phyloP scores from a whole-genome alignment of 352 stramenopile species.

The Phytophthora sojae region DNA sequence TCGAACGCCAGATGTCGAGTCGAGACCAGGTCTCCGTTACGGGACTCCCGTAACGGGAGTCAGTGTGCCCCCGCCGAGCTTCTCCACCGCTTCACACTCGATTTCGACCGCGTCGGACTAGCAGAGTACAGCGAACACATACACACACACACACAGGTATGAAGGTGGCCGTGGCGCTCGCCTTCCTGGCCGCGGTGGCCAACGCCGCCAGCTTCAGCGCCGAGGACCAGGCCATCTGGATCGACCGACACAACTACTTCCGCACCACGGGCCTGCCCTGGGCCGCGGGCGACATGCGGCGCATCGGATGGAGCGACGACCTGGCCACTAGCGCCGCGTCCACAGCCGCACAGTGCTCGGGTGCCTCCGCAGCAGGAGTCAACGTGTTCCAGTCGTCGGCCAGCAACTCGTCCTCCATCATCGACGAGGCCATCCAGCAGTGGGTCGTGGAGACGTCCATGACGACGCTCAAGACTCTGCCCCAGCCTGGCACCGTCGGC shows the following conservation, averaged over 20 bases:
- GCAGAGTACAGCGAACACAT: background rate
- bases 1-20: conserved; percentile 6
- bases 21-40: conserved; percentile 24
- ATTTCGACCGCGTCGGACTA: conserved; percentile 17
- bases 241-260: conserved; percentile 85
- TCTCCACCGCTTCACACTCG: conserved; percentile 20
- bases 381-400: conserved; percentile 58
- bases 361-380: conserved; percentile 42
- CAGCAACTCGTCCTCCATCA: conserved; percentile 31
- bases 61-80: conserved; percentile 16
- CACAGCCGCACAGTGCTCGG: conserved; percentile 50
- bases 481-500: conserved; percentile 48
- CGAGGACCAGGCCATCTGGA: conserved; percentile 67
- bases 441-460: conserved; percentile 70
- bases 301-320: conserved; percentile 65
- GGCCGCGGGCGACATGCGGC: conserved; percentile 69
- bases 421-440: conserved; percentile 64
- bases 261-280: conserved; percentile 74
- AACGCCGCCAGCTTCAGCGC: conserved; percentile 32
- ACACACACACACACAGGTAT: conserved; percentile 13
- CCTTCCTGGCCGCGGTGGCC: conserved; percentile 14
- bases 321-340: conserved; percentile 50
- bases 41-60: no score
- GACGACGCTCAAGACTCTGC: conserved; percentile 52
- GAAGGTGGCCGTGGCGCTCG: conserved; percentile 21